A percentile compares a stretch with the other conserved stretches of the same genome.
Conservation (phyloP, 306 rosid species). For the Vigna radiata region DNA sequence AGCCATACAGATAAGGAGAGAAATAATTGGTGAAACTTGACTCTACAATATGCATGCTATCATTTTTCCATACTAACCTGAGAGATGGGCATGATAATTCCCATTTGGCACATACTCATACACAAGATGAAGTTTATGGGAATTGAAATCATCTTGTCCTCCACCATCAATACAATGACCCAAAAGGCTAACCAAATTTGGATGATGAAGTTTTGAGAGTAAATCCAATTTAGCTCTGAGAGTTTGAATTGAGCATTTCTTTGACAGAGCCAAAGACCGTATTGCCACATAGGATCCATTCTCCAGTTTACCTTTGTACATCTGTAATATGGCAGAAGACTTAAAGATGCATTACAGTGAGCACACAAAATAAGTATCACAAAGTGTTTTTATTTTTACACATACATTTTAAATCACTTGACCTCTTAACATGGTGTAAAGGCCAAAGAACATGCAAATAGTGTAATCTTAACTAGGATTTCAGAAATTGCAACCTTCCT, state of each 20-base stretch:
- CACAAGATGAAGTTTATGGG: slow-evolving; percentile 62
- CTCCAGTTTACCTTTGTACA: slow-evolving; percentile 76
- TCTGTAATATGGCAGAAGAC: slow-evolving; percentile 51
- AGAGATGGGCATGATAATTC: slow-evolving; percentile 64
- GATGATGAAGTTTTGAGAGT: slow-evolving; percentile 86
- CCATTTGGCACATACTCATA: slow-evolving; percentile 74
- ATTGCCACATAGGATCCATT: slow-evolving; percentile 67
- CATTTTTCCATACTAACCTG: slow-evolving; percentile 60
- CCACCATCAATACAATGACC: slow-evolving; percentile 71
- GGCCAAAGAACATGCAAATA: background rate
- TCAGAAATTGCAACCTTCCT: background rate
- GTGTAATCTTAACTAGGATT: background rate
- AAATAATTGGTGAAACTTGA: background rate
- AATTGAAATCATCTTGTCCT: slow-evolving; percentile 59
- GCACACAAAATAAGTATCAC: background rate
- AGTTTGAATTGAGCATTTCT: slow-evolving; percentile 68
- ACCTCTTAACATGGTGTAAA: background rate
- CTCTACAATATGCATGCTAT: background rate
- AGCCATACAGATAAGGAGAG: background rate
- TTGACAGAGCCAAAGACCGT: slow-evolving; percentile 60
- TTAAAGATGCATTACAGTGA: slow-evolving; percentile 1
- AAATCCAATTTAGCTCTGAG: slow-evolving; percentile 74
- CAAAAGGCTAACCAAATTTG: slow-evolving; percentile 78
- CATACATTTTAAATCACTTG: background rate
- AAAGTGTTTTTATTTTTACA: background rate